Evolutionary conservation across 345 rosid species (phyloP), one percentile per base, ranked within the genome.

Genomic region (Erucastrum elatum): DNA sequence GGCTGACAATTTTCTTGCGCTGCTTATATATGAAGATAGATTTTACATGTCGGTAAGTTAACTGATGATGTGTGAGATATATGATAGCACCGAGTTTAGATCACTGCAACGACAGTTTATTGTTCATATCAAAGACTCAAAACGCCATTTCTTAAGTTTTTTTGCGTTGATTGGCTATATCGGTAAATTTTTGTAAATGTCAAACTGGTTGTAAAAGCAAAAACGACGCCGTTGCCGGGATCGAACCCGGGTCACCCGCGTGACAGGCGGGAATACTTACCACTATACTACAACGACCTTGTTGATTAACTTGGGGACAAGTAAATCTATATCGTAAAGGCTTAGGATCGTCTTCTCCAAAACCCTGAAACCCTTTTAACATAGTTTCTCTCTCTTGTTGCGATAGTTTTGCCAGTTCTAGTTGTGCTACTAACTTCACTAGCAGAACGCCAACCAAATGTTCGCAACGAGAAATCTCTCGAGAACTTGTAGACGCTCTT

Each of bases 161-260:
- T 6, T 13, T 31, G 12, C 16, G 4, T 11, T 10, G 46, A 39
- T 39, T 39, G 46, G 21, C 41, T 37, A 41, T n/a, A 17, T 56
- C 2, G n/a, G 10, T 6, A 27, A 61, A 3, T 12, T 56, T 27
- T 2, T 1, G 1, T 46, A 5, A 60, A 11, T 27, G 29, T 29
- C 4, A 29, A 30, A 69, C 9, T 0, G 25, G 25, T 1, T 0
- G 3, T 8, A 16, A 21, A 21, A 21, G 21, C 21, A 21, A 21
- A 21, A 21, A 21, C 21, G 21, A 21, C 21, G 21, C 21, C 21
- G 21, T 21, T 21, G 21, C 21, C 21, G 78, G 77, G 90, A 89
- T 90, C 97, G 97, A 92, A 89, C 94, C 87, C 95, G 90, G 95
- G 97, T 87, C 96, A 30, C 93, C 94, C 87, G 90, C 89, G 91